Evolutionary conservation across 2,329 filamentous ascomycete genomes (phyloP), one percentile per base, ranked within the genome.

Genomic region (Trichoderma gracile): DNA sequence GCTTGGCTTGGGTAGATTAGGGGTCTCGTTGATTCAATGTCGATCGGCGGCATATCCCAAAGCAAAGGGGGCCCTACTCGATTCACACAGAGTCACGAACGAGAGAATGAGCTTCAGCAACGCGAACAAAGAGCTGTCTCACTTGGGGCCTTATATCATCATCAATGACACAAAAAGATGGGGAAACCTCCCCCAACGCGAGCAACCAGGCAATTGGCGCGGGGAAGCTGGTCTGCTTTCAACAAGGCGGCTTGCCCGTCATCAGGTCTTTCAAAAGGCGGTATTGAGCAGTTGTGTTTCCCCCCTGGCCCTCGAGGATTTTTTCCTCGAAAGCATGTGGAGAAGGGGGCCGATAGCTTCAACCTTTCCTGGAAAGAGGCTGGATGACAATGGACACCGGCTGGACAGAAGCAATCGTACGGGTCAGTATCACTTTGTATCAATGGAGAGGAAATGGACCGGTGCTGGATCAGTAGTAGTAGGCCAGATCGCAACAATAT

Each of bases 191-290:
- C 60, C 42, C 54, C 30, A 30, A 63, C 38, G 27, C 60, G 60
- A 56, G 50, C 60, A 63, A 56, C 49, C 42, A 56, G 30, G 47
- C 10, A 45, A 63, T 64, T 25, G 55, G 46, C 62, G 62, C 62
- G 62, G 62, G 62, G 62, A 64, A 64, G 62, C 62, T 58, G 62
- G 62, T 58, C 62, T 56, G 15, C 46, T 64, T 53, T 40, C 54
- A 46, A 45, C 47, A 25, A 40, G 59, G 21, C 38, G 46, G 59
- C 46, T 52, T 33, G 30, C 30, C 30, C 33, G 47, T 64, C 46
- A 43, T 54, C 55, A 52, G 38, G 33, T 46, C n/a, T 64, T 54
- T 42, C 33, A 64, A 63, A 64, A 64, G 62, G 62, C 62, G 62
- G 62, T 64, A 54, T 64, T 64, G 38, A 21, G 23, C 38, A 54